Conservation (phyloP, 2,329 filamentous ascomycete genomes). For the Fusarium sulawesiense region DNA sequence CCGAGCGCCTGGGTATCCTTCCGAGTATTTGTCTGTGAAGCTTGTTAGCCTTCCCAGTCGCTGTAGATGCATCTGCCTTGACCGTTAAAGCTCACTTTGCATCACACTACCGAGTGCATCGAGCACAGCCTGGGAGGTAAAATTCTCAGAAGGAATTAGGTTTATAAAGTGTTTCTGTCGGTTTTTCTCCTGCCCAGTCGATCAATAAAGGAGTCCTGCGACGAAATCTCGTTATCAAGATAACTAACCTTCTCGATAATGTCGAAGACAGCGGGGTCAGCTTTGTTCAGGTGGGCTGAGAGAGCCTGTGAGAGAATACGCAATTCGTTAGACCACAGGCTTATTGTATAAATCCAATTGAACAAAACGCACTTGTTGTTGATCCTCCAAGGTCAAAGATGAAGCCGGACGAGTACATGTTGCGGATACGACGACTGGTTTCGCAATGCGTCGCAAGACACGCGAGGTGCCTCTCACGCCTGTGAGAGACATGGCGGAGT, state of each 20-base stretch:
- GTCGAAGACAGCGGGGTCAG: conserved; percentile 86
- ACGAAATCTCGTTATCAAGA: not conserved
- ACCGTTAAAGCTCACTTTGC: conserved; percentile 74
- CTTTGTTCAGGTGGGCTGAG: conserved; percentile 80
- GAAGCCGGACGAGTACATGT: conserved; percentile 54
- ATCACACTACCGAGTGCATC: conserved; percentile 93
- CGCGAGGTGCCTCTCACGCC: conserved; percentile 62
- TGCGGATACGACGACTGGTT: conserved; percentile 40
- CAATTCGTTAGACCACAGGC: conserved; percentile 26
- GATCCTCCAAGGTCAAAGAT: conserved; percentile 63
- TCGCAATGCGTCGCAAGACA: conserved; percentile 58
- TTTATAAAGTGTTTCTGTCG: conserved; percentile 99
- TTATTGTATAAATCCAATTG: conserved; percentile 25
- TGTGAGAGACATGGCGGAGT: conserved; percentile 59
- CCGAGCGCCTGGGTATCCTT: conserved; percentile 94
- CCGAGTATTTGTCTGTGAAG: conserved; percentile 91
- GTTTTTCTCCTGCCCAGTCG: conserved; percentile 79
- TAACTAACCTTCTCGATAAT: conserved; percentile 86
- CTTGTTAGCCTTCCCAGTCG: not conserved
- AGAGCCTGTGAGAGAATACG: conserved; percentile 71
- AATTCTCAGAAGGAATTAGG: conserved; percentile 94
- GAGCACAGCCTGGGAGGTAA: conserved; percentile 91
- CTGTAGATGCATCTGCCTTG: conserved; percentile 2
- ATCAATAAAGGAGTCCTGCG: not conserved
- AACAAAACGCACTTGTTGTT: conserved; percentile 65